phyloP scores from a whole-genome alignment of 305 asterid genomes.

The Fraxinus sp. region DNA sequence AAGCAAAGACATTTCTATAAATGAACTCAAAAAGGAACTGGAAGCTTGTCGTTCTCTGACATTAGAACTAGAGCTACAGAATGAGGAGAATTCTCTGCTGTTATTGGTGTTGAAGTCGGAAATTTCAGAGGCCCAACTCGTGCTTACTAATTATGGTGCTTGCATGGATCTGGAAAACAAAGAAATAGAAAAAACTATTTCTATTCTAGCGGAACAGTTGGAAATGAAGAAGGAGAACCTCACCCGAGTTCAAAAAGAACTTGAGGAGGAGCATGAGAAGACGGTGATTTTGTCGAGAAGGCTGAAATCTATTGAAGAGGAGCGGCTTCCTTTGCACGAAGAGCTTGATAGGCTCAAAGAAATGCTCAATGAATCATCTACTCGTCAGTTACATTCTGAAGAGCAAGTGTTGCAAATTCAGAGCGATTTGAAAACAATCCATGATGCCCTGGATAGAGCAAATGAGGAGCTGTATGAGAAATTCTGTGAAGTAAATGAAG shows the following conservation, averaged over 20 bases:
- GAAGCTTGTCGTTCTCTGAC: slow-evolving; percentile 48
- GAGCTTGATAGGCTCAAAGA: slow-evolving; percentile 43
- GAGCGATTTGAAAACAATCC: slow-evolving; percentile 48
- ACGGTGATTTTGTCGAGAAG: slow-evolving; percentile 43
- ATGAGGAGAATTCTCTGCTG: slow-evolving; percentile 53
- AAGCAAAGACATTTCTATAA: slow-evolving; percentile 37
- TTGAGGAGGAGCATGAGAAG: slow-evolving; percentile 56
- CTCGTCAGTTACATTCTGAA: slow-evolving; percentile 34
- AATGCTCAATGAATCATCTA: slow-evolving; percentile 43
- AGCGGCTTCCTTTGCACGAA: slow-evolving; percentile 45
- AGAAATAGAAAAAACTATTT: slow-evolving; percentile 28
- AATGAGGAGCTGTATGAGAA: slow-evolving; percentile 64
- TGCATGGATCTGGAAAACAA: slow-evolving; percentile 32
- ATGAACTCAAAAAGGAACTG: slow-evolving; percentile 50
- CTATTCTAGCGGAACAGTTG: slow-evolving; percentile 40
- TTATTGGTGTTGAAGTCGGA: slow-evolving; percentile 57
- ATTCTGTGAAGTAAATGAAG: slow-evolving; percentile 58
- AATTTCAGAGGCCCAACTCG: slow-evolving; percentile 45
- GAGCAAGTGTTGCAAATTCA: slow-evolving; percentile 48
- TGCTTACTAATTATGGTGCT: slow-evolving; percentile 33
- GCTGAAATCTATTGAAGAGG: slow-evolving; percentile 42
- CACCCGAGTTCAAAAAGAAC: slow-evolving; percentile 45
- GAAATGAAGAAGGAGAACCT: slow-evolving; percentile 49
- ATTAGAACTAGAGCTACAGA: slow-evolving; percentile 46
- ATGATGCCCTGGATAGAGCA: slow-evolving; percentile 59